These are phyloP conservation scores for Eimeria sp. DNA, from an alignment of 169 alveolate species.

Conservation along the genomic window DNA sequence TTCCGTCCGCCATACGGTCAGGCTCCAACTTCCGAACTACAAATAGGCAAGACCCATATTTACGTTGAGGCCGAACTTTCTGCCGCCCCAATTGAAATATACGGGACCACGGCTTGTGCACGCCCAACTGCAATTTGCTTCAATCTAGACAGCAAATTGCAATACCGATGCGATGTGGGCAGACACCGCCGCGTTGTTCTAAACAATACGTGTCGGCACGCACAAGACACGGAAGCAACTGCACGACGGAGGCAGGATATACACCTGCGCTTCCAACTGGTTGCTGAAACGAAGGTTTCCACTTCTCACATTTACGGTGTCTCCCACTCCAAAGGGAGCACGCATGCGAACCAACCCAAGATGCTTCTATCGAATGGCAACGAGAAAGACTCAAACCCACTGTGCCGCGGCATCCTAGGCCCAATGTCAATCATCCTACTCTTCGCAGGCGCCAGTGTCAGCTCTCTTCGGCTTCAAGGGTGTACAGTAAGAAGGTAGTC, in stretches of 20 bases:
- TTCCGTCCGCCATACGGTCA: background rate
- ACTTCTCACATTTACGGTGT: background rate
- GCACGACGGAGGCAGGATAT: background rate
- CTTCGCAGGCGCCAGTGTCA: slow-evolving; percentile 31
- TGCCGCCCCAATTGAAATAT: background rate
- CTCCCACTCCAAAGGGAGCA: background rate
- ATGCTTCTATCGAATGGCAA: background rate
- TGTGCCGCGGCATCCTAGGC: background rate
- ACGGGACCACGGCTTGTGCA: background rate
- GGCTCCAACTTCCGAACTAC: background rate
- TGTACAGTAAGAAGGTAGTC: slow-evolving; percentile 74
- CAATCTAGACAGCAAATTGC: background rate
- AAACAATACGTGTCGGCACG: background rate
- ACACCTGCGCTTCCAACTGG: background rate
- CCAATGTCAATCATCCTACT: slow-evolving; percentile 21
- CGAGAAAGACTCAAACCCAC: background rate
- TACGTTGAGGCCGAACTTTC: background rate
- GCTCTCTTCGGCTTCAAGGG: slow-evolving; percentile 29
- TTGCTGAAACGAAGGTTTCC: background rate
- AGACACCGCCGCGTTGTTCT: background rate
- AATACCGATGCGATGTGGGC: background rate
- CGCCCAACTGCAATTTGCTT: background rate
- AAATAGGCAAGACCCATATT: background rate
- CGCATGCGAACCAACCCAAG: background rate
- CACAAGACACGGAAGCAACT: background rate